These are phyloP conservation scores for Aegilops sharonensis DNA, from an alignment of 176 grass and related monocot genomes.

Conservation along the genomic window DNA sequence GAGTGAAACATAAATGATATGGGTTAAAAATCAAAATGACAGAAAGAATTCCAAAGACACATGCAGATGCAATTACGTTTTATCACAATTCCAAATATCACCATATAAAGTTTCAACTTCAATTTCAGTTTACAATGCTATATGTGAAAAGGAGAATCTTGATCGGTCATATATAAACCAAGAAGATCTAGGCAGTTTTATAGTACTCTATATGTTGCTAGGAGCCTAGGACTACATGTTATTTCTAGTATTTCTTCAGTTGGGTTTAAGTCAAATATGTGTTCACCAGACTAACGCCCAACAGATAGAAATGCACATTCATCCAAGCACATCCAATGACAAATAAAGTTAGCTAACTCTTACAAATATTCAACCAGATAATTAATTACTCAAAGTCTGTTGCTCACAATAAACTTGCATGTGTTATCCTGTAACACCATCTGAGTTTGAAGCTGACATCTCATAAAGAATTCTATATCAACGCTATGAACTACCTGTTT, in stretches of 20 bases:
- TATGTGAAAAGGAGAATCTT: background rate
- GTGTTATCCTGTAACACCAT: background rate
- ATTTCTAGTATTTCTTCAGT: background rate
- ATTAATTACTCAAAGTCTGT: background rate
- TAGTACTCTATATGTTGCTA: background rate
- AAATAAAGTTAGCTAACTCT: background rate
- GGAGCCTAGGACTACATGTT: background rate
- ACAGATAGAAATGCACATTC: background rate
- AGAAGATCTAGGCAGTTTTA: too few relatives aligned
- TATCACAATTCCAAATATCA: background rate
- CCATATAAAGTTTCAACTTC: background rate
- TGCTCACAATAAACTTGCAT: background rate
- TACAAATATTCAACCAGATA: background rate
- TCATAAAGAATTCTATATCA: background rate
- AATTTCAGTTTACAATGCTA: background rate
- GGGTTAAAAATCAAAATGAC: background rate
- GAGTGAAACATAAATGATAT: background rate
- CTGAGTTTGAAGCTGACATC: background rate
- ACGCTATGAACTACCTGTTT: background rate
- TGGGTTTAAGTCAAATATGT: background rate
- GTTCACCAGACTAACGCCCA: background rate
- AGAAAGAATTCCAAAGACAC: background rate
- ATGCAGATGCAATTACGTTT: background rate
- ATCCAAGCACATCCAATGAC: background rate
- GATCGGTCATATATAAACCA: too few relatives aligned